Base-by-base conservation (phyloP, 2,329 filamentous ascomycete genomes). In the Xylaria sp. region DNA sequence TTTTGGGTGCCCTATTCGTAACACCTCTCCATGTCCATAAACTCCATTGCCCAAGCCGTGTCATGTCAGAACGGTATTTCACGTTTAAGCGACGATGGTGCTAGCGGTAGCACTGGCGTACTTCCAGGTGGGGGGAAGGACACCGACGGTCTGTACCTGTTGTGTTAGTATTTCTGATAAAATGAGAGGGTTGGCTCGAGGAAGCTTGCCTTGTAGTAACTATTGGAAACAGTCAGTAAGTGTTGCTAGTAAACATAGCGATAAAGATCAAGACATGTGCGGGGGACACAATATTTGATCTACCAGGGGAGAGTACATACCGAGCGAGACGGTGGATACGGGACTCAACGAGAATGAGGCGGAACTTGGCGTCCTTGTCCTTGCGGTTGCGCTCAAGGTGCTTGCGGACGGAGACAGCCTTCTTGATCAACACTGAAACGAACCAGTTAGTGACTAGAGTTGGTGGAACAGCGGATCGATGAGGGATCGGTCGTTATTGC, bases 341-440 rank as follows among this genome's bases (percentile, higher is more conserved):
- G 78, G 94, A 97, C 87, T 99, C 94, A 82, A 99, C 96, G 73
- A 99, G 90, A 93, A 99, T 99, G 70, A 99, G 91, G 78, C 94
- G 93, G 91, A 99, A 99, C 87, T 99, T 99, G 85, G 89, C 91
- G 86, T 99, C 94, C 86, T 92, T 96, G 87, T 99, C 94, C 88
- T 99, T 99, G 83, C 94, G 93, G 89, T 99, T 99, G 82, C 91
- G 91, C 88, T 97, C 92, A 72, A 99, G 91, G 83, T 99, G 95
- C 91, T 99, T 99, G 84, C 94, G 93, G 83, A 99, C 94, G 77
- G 92, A 89, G 73, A 97, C 92, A 73, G 92, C 92, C 92, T 99
- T 99, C 90, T 97, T 97, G 91, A 97, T 97, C 79, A 97, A 64
- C 64, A 65, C 63, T 65, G 34, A 13, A 54, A 57, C n/a, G 23